Conservation (phyloP, 176 grass and related monocot species). For the Oryza glumipatula region DNA sequence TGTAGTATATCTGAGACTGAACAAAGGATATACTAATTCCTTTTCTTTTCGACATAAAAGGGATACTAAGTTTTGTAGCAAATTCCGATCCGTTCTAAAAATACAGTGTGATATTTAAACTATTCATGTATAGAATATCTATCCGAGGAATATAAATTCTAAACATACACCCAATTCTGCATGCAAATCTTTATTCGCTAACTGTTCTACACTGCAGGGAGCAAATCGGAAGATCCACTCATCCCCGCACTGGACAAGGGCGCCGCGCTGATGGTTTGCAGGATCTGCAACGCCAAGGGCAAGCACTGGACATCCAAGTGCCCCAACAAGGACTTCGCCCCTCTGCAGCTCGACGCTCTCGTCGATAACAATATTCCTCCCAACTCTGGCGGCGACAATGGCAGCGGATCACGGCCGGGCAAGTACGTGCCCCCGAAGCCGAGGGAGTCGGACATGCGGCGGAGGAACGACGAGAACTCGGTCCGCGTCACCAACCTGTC, state of each 20-base stretch:
- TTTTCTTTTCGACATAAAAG: too few species aligned
- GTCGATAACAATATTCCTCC: background rate
- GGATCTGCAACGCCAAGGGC: slow-evolving; percentile 62
- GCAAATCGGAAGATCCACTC: slow-evolving; percentile 47
- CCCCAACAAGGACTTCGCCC: slow-evolving; percentile 66
- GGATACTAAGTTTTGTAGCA: too few species aligned
- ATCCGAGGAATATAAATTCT: too few species aligned
- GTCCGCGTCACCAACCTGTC: slow-evolving; percentile 64
- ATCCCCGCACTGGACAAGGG: background rate
- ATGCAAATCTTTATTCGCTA: too few species aligned
- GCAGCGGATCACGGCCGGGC: too few species aligned
- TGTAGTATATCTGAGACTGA: too few species aligned
- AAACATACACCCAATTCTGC: too few species aligned
- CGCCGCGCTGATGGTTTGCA: slow-evolving; percentile 49
- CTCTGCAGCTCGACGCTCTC: background rate
- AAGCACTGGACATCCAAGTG: slow-evolving; percentile 73
- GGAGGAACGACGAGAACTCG: slow-evolving; percentile 62
- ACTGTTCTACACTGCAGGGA: background rate
- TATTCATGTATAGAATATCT: too few species aligned
- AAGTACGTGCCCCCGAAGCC: slow-evolving; percentile 59
- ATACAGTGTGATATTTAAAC: too few species aligned
- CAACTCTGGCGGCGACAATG: too few species aligned
- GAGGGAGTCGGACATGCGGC: slow-evolving; percentile 33
- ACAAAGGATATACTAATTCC: too few species aligned
- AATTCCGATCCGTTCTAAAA: too few species aligned